A percentile compares a stretch with the other conserved stretches of the same genome.
phyloP scores from a whole-genome alignment of 2,329 filamentous ascomycete genomes.

The Fusarium sp. region DNA sequence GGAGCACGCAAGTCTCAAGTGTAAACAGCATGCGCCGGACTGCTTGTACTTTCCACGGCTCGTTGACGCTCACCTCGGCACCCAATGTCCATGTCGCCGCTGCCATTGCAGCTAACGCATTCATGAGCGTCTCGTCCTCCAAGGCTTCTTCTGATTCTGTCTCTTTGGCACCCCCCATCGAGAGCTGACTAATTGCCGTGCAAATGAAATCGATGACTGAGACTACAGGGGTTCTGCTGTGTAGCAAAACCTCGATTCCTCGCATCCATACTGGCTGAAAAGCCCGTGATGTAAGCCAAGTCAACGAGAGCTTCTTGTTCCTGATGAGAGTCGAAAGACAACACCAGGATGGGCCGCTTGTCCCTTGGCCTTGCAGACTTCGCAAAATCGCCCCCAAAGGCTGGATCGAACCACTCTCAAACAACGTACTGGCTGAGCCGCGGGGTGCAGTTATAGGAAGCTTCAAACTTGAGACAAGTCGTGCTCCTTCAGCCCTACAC shows the following conservation, averaged over 20 bases:
- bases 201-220: conserved; percentile 43
- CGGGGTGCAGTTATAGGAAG: conserved; percentile 31
- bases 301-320: conserved; percentile 34
- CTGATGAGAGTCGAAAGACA: conserved; percentile 43
- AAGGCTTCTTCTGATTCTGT: conserved; percentile 5
- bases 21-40: conserved; percentile 45
- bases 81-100: conserved; percentile 43
- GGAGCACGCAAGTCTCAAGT: conserved; percentile 43
- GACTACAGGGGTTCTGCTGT: conserved; percentile 35
- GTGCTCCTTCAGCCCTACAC: conserved; percentile 47
- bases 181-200: conserved; percentile 42
- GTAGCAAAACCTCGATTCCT: conserved; percentile 44
- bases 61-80: conserved; percentile 2
- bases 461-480: conserved; percentile 39
- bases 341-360: conserved; percentile 33
- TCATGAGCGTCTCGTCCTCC: conserved; percentile 47
- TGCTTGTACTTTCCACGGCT: conserved; percentile 22
- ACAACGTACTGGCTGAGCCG: conserved; percentile 23
- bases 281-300: conserved; percentile 43
- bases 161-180: conserved; percentile 16
- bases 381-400: conserved; percentile 41
- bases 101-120: conserved; percentile 48
- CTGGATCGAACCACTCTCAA: conserved; percentile 35
- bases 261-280: conserved; percentile 46
- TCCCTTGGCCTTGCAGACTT: conserved; percentile 11